Conservation (phyloP, 805 yeast species). For the Yamadazyma paraphyllophila region DNA sequence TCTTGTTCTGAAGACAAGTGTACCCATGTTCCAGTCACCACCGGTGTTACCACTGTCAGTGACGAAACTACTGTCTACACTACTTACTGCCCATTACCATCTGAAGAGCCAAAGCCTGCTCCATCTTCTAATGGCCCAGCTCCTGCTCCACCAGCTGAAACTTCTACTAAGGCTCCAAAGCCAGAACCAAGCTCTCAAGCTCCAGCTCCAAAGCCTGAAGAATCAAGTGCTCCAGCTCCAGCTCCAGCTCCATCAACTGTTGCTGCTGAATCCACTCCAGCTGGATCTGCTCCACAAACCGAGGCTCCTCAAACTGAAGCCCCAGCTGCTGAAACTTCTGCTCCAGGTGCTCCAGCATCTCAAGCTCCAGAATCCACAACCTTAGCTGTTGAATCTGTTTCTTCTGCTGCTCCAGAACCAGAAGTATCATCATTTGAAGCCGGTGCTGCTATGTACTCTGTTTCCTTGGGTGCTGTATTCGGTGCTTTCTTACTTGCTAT, state of each 20-base stretch:
- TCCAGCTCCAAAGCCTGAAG: not conserved
- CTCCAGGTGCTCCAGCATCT: slow-evolving; percentile 10
- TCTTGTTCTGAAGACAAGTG: slow-evolving; percentile 36
- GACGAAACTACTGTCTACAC: slow-evolving; percentile 22
- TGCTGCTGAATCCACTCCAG: slow-evolving; percentile 4
- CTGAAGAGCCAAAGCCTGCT: not conserved
- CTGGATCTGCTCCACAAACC: slow-evolving; percentile 19
- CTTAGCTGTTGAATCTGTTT: slow-evolving; percentile 13
- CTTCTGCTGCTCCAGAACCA: slow-evolving; percentile 10
- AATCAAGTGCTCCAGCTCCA: slow-evolving; percentile 1
- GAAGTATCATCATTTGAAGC: slow-evolving; percentile 12
- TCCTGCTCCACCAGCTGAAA: slow-evolving; percentile 1
- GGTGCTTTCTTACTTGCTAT: slow-evolving; percentile 14
- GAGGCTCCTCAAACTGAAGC: slow-evolving; percentile 1
- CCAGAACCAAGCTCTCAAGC: not conserved
- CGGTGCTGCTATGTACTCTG: slow-evolving; percentile 13
- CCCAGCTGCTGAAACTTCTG: not conserved
- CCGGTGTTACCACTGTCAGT: slow-evolving; percentile 33
- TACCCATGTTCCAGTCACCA: slow-evolving; percentile 26
- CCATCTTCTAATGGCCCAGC: not conserved
- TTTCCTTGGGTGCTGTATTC: slow-evolving; percentile 14
- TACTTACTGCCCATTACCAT: slow-evolving; percentile 19
- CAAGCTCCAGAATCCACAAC: slow-evolving; percentile 14
- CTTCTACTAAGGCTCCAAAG: slow-evolving; percentile 5
- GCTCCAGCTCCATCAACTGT: not conserved